Percentiles rank a stretch among this genome's conserved stretches.
Conservation (phyloP, 1,284 basidiomycete genomes). For the Athelia sp. region DNA sequence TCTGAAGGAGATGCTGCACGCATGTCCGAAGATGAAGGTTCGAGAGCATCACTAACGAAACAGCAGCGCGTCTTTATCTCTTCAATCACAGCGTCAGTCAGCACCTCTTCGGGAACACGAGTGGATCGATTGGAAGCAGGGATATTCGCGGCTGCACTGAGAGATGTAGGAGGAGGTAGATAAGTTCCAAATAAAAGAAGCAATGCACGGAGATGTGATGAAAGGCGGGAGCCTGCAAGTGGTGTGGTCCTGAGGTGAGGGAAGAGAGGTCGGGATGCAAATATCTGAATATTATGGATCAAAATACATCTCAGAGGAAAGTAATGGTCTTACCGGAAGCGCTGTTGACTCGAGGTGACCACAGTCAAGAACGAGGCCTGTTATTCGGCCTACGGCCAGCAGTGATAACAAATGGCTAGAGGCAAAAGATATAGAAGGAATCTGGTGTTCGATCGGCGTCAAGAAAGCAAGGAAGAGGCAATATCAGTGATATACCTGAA, state of each 20-base stretch:
- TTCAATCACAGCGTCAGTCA: slow-evolving; percentile 73
- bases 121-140: slow-evolving; percentile 57
- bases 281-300: slow-evolving; percentile 61
- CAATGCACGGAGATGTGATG: slow-evolving; percentile 72
- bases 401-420: slow-evolving; percentile 83
- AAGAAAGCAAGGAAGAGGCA: neutral
- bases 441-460: slow-evolving; percentile 38
- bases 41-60: slow-evolving; percentile 64
- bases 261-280: slow-evolving; percentile 81
- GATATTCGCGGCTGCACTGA: slow-evolving; percentile 58
- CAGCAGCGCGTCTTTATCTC: slow-evolving; percentile 80
- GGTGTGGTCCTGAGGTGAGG: slow-evolving; percentile 79
- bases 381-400: slow-evolving; percentile 82
- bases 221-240: slow-evolving; percentile 72
- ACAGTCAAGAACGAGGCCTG: slow-evolving; percentile 89
- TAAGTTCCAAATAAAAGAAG: slow-evolving; percentile 79
- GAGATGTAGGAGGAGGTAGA: slow-evolving; percentile 67
- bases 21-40: slow-evolving; percentile 27
- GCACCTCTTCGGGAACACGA: slow-evolving; percentile 67
- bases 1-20: slow-evolving; percentile 39
- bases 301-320: neutral
- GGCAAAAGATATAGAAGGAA: slow-evolving; percentile 90
- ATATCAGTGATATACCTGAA: slow-evolving; percentile 63
- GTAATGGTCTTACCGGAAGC: slow-evolving; percentile 63
- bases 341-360: slow-evolving; percentile 88